Evolutionary conservation across 208 protist species (phyloP), one percentile per base, ranked within the genome.

Genomic region (Crithidia acanthocephali): DNA sequence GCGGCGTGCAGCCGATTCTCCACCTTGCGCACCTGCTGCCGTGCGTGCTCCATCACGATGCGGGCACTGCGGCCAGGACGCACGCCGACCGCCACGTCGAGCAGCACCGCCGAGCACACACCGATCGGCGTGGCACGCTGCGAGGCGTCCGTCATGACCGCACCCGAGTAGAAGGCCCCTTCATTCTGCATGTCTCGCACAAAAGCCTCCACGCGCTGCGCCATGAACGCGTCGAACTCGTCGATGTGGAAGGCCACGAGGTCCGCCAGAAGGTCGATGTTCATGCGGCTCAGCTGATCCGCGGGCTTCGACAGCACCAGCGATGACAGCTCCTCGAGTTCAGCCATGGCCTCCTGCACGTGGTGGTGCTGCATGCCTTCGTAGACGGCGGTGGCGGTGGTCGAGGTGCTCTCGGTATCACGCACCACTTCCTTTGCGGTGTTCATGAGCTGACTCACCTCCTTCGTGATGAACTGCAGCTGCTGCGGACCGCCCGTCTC

Each of bases 71-170:
- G 76, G 27, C 74, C 81, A 10, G 92, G 90, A 5, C 88, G 83
- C 22, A 97, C 87, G 45, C 92, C 92, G 9, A 97, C 80, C 13
- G 80, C 84, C 11, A 97, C 84, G 59, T 95, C 92, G 25, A 94
- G 70, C 45, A 95, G 65, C 57, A 90, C 69, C 2, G 84, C 70
- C 2, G 90, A 95, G 35, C 81, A 68, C 33, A 91, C 66, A 9
- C 90, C 90, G 42, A 88, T 66, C 16, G 83, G 66, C 23, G 44
- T 71, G 1, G 85, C 68, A 10, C 65, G 64, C 72, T 88, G 76
- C 13, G 73, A 75, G 52, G 79, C 66, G 25, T 89, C 84, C 22
- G 78, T 76, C 72, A 89, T 86, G 16, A 91, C 88, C 18, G 79
- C 72, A 0, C 45, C 63, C n/a, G 76, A 84, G 70, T 85, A 91